phyloP scores from a whole-genome alignment of 2,329 filamentous ascomycete genomes.

The Exophiala oligosperma region DNA sequence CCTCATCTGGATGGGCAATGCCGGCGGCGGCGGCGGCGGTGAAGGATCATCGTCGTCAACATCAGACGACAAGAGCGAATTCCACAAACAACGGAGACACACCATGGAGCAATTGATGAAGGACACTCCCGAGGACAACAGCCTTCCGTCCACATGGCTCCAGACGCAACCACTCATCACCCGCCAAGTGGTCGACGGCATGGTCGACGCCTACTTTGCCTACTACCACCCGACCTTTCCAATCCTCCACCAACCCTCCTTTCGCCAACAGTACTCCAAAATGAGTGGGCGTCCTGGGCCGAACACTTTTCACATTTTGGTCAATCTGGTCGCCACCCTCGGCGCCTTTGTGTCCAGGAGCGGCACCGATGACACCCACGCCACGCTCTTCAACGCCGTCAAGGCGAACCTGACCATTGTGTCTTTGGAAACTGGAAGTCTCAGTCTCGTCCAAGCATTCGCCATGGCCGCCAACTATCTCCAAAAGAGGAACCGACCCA shows the following conservation, averaged over 20 bases:
- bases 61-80: constrained; percentile 1
- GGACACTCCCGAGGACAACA: constrained; percentile 5
- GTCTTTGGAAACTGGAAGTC: constrained; percentile 49
- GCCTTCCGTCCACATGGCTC: constrained; percentile 9
- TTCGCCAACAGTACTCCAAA: constrained; percentile 43
- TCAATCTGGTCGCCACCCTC: constrained; percentile 21
- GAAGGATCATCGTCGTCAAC: background rate
- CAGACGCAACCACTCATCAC: constrained; percentile 21
- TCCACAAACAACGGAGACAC: constrained; percentile 5
- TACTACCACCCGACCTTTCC: constrained; percentile 61
- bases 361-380: constrained; percentile 31
- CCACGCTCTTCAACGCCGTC: constrained; percentile 49
- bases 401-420: constrained; percentile 39
- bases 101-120: constrained; percentile 16
- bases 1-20: constrained; percentile 18
- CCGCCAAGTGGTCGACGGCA: constrained; percentile 16
- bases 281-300: constrained; percentile 12
- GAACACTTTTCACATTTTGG: constrained; percentile 21
- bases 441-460: constrained; percentile 51
- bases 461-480: constrained; percentile 52
- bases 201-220: constrained; percentile 50
- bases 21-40: background rate
- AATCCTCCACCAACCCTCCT: constrained; percentile 50
- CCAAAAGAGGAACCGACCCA: constrained; percentile 53
- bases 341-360: constrained; percentile 22